phyloP scores from a whole-genome alignment of 2,329 filamentous ascomycete species.

The Microthyrium microscopicum region DNA sequence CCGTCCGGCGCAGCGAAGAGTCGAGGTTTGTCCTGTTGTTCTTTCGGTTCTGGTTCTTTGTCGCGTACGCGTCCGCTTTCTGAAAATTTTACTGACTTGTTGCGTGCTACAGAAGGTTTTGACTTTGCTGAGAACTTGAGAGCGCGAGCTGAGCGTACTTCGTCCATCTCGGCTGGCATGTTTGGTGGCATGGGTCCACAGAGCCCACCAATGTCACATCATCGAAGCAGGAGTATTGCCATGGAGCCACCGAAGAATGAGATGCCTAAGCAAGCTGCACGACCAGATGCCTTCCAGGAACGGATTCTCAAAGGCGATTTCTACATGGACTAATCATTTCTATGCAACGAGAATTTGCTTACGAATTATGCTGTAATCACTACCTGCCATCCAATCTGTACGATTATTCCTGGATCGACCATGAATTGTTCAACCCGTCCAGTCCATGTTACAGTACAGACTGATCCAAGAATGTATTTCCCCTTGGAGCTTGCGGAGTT shows the following conservation, averaged over 20 bases:
- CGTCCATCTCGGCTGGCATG: slow-evolving; percentile 40
- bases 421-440: too few species aligned
- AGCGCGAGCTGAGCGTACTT: slow-evolving; percentile 64
- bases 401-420: too few species aligned
- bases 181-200: slow-evolving; percentile 18
- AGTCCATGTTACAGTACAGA: too few species aligned
- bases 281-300: slow-evolving; percentile 86
- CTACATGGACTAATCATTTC: slow-evolving; percentile 86
- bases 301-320: slow-evolving; percentile 95
- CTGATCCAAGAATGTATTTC: too few species aligned
- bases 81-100: slow-evolving; percentile 17
- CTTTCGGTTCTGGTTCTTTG: slow-evolving; percentile 11
- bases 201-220: slow-evolving; percentile 27
- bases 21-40: slow-evolving; percentile 35
- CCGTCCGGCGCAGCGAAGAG: slow-evolving; percentile 37
- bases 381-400: too few species aligned
- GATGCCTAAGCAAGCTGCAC: slow-evolving; percentile 37
- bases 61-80: slow-evolving; percentile 17
- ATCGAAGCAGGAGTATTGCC: slow-evolving; percentile 53
- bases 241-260: slow-evolving; percentile 39
- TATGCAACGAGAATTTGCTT: too few species aligned
- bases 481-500: too few species aligned
- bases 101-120: slow-evolving; percentile 46
- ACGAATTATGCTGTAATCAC: too few species aligned
- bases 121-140: slow-evolving; percentile 96